These are phyloP conservation scores for Amylostereum areolatum DNA, from an alignment of 1,284 basidiomycete species.

Conservation along the genomic window DNA sequence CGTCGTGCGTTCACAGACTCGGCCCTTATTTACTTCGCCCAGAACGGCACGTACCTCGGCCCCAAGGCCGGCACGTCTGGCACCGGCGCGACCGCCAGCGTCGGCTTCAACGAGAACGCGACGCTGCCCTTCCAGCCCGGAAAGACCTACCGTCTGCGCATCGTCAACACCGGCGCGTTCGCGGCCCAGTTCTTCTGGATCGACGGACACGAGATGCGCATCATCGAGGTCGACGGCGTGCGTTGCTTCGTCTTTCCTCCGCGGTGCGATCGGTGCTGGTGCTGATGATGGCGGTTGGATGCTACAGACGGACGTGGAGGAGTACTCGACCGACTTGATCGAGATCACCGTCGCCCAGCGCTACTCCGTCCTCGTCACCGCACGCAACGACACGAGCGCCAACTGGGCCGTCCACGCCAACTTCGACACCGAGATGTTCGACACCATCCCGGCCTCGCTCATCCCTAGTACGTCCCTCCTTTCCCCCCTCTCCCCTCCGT, in stretches of 20 bases:
- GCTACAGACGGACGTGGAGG: constrained; percentile 66
- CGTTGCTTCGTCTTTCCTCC: constrained; percentile 21
- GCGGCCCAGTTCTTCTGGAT: constrained; percentile 82
- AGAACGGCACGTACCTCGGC: constrained; percentile 66
- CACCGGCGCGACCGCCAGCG: constrained; percentile 42
- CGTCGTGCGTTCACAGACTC: constrained; percentile 48
- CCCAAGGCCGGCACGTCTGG: constrained; percentile 47
- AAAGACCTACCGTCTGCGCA: constrained; percentile 65
- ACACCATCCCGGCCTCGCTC: constrained; percentile 64
- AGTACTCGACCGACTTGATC: constrained; percentile 64
- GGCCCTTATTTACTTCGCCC: constrained; percentile 79
- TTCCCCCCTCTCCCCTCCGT: too few species aligned
- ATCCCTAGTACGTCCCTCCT: constrained; percentile 57
- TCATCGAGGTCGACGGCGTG: constrained; percentile 88
- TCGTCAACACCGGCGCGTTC: constrained; percentile 78
- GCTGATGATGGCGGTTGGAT: not conserved
- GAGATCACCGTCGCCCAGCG: constrained; percentile 83
- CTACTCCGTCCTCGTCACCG: constrained; percentile 89
- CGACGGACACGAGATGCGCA: constrained; percentile 86
- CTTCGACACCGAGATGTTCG: constrained; percentile 88
- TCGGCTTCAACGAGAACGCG: constrained; percentile 84
- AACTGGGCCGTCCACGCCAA: constrained; percentile 91
- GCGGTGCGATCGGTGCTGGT: not conserved
- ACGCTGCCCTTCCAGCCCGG: constrained; percentile 80
- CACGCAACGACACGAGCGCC: constrained; percentile 74